phyloP scores from a whole-genome alignment of 2,329 filamentous ascomycete genomes.

The Colletotrichum orbiculare region DNA sequence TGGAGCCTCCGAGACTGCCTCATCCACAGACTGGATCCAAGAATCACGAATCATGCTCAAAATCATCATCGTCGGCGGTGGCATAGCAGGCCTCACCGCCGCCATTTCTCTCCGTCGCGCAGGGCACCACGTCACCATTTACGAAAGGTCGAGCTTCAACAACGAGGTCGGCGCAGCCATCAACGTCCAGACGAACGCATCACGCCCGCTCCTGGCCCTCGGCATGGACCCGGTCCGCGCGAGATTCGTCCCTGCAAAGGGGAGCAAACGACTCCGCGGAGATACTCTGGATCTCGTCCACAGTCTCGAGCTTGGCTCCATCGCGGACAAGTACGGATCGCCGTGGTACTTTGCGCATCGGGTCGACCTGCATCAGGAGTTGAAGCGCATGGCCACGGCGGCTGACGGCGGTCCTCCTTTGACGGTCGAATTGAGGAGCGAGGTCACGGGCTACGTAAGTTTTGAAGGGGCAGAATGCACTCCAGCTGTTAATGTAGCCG shows the following conservation, averaged over 20 bases:
- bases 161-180: conserved; percentile 54
- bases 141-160: conserved; percentile 50
- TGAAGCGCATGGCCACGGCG: conserved; percentile 48
- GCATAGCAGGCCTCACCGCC: conserved; percentile 50
- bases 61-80: conserved; percentile 47
- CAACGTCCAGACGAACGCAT: conserved; percentile 51
- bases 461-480: accelerated
- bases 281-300: conserved; percentile 35
- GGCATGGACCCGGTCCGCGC: conserved; percentile 47
- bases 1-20: no score
- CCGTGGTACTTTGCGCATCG: conserved; percentile 49
- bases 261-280: conserved; percentile 33
- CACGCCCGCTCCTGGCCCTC: conserved; percentile 48
- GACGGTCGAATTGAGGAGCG: conserved; percentile 39
- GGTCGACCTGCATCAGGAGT: conserved; percentile 52
- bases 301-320: conserved; percentile 24
- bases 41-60: conserved; percentile 32
- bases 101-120: conserved; percentile 48
- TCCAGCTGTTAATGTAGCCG: neutral
- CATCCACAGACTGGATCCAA: no score
- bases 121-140: conserved; percentile 48
- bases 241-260: conserved; percentile 42
- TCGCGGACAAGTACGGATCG: conserved; percentile 18
- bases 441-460: conserved; percentile 45
- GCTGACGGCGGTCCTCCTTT: conserved; percentile 42